A percentile compares a stretch with the other conserved stretches of the same genome.
Conservation (phyloP, 2,329 filamentous ascomycete species). For the Fusarium sarcochroum region DNA sequence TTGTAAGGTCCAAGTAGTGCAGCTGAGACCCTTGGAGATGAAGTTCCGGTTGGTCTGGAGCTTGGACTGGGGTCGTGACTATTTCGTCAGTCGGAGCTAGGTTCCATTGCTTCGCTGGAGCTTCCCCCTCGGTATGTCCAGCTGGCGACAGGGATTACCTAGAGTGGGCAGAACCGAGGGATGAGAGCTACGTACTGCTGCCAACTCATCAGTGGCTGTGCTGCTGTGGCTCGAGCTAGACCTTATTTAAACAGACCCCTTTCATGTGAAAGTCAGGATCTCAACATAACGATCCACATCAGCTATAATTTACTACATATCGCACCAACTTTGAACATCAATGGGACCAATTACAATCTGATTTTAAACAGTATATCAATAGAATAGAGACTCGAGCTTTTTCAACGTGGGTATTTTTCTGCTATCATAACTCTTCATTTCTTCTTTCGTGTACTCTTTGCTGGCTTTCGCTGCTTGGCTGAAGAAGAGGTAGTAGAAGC, state of each 20-base stretch:
- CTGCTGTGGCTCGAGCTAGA: slow-evolving; percentile 28
- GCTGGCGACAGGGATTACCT: slow-evolving; percentile 45
- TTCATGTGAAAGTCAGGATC: slow-evolving; percentile 35
- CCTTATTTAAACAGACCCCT: background rate
- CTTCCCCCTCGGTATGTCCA: slow-evolving; percentile 28
- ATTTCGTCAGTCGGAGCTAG: slow-evolving; percentile 32
- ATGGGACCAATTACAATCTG: slow-evolving; percentile 19
- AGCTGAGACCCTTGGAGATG: slow-evolving; percentile 9
- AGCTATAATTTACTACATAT: background rate
- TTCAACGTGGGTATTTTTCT: slow-evolving; percentile 20
- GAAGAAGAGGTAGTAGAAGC: slow-evolving; percentile 50
- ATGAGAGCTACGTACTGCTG: slow-evolving; percentile 18
- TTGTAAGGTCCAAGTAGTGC: background rate
- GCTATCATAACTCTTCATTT: slow-evolving; percentile 45
- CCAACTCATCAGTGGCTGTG: slow-evolving; percentile 28
- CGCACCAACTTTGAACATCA: background rate
- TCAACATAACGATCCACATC: background rate
- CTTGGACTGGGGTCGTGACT: slow-evolving; percentile 28
- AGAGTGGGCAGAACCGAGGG: slow-evolving; percentile 47
- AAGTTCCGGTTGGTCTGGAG: slow-evolving; percentile 7
- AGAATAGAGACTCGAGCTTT: slow-evolving; percentile 20
- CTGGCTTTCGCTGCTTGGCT: slow-evolving; percentile 59
- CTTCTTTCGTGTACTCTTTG: slow-evolving; percentile 54
- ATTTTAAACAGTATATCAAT: slow-evolving; percentile 34
- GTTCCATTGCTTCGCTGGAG: slow-evolving; percentile 8